Conservation (phyloP, 1,139 yeast genomes). For the Taphrina wiesneri region DNA sequence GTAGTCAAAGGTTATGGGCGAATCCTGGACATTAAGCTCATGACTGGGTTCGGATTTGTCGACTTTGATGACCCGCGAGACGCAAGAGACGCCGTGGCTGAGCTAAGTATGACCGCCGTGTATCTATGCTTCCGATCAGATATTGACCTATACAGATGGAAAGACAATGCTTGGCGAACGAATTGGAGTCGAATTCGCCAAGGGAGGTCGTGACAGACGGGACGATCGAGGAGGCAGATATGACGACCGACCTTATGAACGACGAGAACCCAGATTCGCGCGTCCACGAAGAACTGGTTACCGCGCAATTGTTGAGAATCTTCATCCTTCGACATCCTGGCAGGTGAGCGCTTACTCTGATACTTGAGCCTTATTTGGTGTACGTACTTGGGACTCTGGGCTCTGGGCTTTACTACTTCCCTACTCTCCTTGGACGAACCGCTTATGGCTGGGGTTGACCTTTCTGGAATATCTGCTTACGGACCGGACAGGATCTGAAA, state of each 20-base stretch:
- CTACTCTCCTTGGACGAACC: slow-evolving; percentile 21
- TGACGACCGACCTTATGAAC: slow-evolving; percentile 39
- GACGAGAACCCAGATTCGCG: slow-evolving; percentile 39
- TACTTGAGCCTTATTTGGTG: slow-evolving; percentile 32
- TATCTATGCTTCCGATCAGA: background rate
- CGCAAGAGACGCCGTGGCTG: slow-evolving; percentile 42
- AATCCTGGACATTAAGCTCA: slow-evolving; percentile 40
- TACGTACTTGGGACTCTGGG: slow-evolving; percentile 22
- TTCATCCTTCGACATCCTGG: slow-evolving; percentile 43
- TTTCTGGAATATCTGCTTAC: slow-evolving; percentile 30
- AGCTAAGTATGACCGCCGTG: slow-evolving; percentile 30
- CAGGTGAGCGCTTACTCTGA: slow-evolving; percentile 41
- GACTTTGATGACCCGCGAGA: slow-evolving; percentile 41
- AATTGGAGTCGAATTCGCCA: slow-evolving; percentile 46
- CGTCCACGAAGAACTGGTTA: slow-evolving; percentile 41
- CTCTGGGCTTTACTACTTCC: slow-evolving; percentile 14
- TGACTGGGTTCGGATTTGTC: slow-evolving; percentile 41
- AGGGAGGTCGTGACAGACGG: slow-evolving; percentile 42
- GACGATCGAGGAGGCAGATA: slow-evolving; percentile 37
- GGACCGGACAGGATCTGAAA: slow-evolving; percentile 41
- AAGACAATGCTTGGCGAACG: slow-evolving; percentile 41
- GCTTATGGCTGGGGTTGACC: background rate
- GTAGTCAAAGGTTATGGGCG: slow-evolving; percentile 41
- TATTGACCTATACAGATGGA: slow-evolving; percentile 42
- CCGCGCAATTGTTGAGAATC: slow-evolving; percentile 42